Evolutionary conservation across 2,329 filamentous ascomycete genomes (phyloP).

Genomic region (Tolypocladium sp.): DNA sequence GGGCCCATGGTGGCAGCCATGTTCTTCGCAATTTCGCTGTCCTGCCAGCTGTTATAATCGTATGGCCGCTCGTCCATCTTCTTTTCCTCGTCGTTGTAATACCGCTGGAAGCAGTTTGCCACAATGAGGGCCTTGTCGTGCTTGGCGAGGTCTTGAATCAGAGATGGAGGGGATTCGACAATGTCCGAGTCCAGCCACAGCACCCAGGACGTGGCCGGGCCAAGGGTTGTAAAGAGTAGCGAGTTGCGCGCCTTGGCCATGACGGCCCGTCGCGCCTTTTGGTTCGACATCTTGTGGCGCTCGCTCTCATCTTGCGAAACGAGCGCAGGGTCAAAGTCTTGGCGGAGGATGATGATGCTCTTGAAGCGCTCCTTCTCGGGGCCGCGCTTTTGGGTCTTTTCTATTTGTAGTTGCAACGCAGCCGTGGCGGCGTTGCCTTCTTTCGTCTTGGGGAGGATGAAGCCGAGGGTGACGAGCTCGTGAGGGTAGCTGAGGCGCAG

Average conservation of each 20-base stretch:
- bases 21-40: slow-evolving; percentile 69
- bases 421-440: slow-evolving; percentile 83
- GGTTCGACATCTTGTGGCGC: slow-evolving; percentile 83
- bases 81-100: slow-evolving; percentile 58
- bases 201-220: slow-evolving; percentile 88
- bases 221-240: slow-evolving; percentile 87
- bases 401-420: slow-evolving; percentile 74
- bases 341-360: slow-evolving; percentile 85
- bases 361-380: slow-evolving; percentile 77
- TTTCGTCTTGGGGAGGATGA: slow-evolving; percentile 89
- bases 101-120: slow-evolving; percentile 92
- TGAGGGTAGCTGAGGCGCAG: slow-evolving; percentile 79
- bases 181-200: slow-evolving; percentile 93
- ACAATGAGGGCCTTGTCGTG: slow-evolving; percentile 89
- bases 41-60: slow-evolving; percentile 97
- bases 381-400: slow-evolving; percentile 71
- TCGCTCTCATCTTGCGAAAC: slow-evolving; percentile 76
- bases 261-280: slow-evolving; percentile 74
- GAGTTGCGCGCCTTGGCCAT: slow-evolving; percentile 95
- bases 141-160: slow-evolving; percentile 85
- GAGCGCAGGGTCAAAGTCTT: slow-evolving; percentile 84
- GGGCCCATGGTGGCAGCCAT: slow-evolving; percentile 73
- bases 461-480: slow-evolving; percentile 87
- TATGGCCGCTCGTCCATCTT: slow-evolving; percentile 73
- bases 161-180: slow-evolving; percentile 70